A percentile compares a stretch with the other conserved stretches of the same genome.
These are phyloP conservation scores for Melanogaster broomeanus DNA, from an alignment of 768 basidiomycete species.

Conservation along the genomic window DNA sequence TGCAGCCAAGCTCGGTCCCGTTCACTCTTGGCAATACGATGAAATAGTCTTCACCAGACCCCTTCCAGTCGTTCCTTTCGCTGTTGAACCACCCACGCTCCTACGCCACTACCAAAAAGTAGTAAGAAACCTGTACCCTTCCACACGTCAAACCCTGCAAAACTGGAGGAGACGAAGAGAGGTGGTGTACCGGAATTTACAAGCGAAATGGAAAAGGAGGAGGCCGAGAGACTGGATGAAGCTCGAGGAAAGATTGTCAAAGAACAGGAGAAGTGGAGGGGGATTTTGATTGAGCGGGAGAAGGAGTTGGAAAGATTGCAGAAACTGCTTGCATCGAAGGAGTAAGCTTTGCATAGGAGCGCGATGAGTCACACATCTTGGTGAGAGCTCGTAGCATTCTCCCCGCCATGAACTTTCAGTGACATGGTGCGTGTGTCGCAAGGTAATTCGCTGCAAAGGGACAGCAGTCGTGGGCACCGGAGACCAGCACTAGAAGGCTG, in stretches of 20 bases:
- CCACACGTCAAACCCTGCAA: constrained; percentile 58
- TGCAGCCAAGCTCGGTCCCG: constrained; percentile 69
- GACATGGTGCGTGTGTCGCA: neutral
- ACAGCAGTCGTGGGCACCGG: too few relatives aligned
- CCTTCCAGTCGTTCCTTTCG: constrained; percentile 83
- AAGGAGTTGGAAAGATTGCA: constrained; percentile 75
- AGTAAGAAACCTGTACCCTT: constrained; percentile 68
- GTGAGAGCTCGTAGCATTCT: neutral
- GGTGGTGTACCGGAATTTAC: constrained; percentile 83
- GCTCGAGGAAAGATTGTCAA: constrained; percentile 69
- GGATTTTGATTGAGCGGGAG: constrained; percentile 74
- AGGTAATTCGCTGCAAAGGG: too few relatives aligned
- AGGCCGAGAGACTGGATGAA: constrained; percentile 75
- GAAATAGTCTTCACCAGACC: constrained; percentile 97
- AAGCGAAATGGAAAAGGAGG: constrained; percentile 82
- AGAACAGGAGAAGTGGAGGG: constrained; percentile 76
- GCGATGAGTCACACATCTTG: neutral
- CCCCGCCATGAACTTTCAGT: neutral
- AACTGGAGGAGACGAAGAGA: constrained; percentile 64
- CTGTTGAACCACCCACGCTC: constrained; percentile 79
- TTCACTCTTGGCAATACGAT: constrained; percentile 99
- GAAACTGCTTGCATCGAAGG: constrained; percentile 38
- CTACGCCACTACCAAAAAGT: constrained; percentile 72
- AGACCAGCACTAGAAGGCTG: too few relatives aligned
- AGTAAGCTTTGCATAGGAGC: constrained; percentile 2